Base-by-base conservation (phyloP, 2,329 filamentous ascomycete species). In the Colletotrichum zoysiae region DNA sequence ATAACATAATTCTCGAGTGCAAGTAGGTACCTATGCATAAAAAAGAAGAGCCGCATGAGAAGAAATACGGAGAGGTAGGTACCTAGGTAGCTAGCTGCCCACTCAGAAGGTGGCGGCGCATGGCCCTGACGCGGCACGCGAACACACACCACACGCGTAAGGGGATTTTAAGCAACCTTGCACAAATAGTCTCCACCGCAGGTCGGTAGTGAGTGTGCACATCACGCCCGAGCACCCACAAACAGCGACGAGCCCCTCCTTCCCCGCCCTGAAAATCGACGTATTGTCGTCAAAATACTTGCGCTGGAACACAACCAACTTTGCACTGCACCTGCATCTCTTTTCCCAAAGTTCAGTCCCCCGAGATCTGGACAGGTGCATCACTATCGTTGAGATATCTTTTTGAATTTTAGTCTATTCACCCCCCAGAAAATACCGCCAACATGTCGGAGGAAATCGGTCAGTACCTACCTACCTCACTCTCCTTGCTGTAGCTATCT, bases 371-470 rank as follows among this genome's bases (percentile, higher is more conserved):
- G 66, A 65, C 38, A 33, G 59, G 70, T 73, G 70, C 70, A 73
- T 62, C 67, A 57, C 67, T 62, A 53, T 66, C 61, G 46, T 66
- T 70, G 65, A 71, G 53, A 71, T 67, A 70, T 66, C 35, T 33
- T 33, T 48, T 67, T 66, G 51, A 57, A 48, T 59, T 66, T 33
- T 33, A 67, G 56, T 64, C 69, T 66, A 51, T 65, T 50, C 46
- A 12, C 60, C 33, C 30, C 58, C 57, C 40, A 72, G 68, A 73
- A 71, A 69, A 67, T 42, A 65, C 70, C 66, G 77, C 78, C 81
- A 84, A 78, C 76, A 84, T 84, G 82, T 82, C 84, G 77, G 84
- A 85, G 81, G 84, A 83, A 73, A 75, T 81, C 74, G 85, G 84
- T 86, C 78, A 75, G 83, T 81, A 56, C 50, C 16, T 30, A 73